Conservation (phyloP, 129 eudicot genomes). For the Apium graveolens region DNA sequence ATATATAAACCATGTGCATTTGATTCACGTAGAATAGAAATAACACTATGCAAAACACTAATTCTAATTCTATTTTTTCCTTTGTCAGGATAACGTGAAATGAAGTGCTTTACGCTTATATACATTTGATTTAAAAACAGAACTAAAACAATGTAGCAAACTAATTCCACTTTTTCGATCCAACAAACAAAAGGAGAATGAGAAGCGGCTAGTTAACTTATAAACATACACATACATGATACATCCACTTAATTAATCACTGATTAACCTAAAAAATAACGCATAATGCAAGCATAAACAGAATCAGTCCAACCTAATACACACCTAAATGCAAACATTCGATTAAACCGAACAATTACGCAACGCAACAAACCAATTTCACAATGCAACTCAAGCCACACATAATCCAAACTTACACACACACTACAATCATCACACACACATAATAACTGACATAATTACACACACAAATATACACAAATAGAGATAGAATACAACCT, state of each 20-base stretch:
- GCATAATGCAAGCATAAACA: too few species aligned
- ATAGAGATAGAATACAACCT: constrained; percentile 25
- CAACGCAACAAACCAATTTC: background rate
- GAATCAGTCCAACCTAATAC: too few species aligned
- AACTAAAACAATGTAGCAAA: background rate
- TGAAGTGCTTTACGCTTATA: background rate
- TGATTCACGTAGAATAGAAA: background rate
- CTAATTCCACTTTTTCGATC: too few species aligned
- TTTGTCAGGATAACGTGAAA: background rate
- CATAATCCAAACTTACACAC: background rate
- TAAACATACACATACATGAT: too few species aligned
- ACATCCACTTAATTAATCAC: too few species aligned
- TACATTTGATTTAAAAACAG: background rate
- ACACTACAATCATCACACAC: background rate
- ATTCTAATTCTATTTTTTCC: too few species aligned
- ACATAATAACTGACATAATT: background rate
- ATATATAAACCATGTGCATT: background rate
- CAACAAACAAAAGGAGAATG: too few species aligned
- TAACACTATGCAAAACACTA: too few species aligned
- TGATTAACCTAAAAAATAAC: too few species aligned
- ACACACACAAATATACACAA: background rate
- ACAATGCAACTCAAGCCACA: too few species aligned
- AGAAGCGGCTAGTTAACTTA: too few species aligned
- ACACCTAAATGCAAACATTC: too few species aligned
- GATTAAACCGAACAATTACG: background rate